Evolutionary conservation across 2,329 filamentous ascomycete species (phyloP), one percentile per base, ranked within the genome.

Genomic region (Fusarium sp.): DNA sequence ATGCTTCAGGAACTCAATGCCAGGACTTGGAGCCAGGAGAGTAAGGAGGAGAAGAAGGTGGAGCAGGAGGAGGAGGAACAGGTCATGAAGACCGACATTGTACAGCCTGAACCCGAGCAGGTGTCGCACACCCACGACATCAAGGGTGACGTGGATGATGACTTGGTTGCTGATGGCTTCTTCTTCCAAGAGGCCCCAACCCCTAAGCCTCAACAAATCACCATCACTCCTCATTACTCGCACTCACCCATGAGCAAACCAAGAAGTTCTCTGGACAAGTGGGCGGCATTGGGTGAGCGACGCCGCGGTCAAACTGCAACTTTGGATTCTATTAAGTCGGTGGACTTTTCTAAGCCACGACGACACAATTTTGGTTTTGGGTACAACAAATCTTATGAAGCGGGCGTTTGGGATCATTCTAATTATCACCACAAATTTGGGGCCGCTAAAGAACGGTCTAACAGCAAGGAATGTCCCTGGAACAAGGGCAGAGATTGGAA

Each of bases 241-340:
- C 89, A 92, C 78, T 90, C 91, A n/a, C 89, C 93, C 48, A 88
- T 91, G 34, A 85, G 90, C 28, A 94, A 94, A 85, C 47, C 52
- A 14, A 89, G 89, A 62, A 85, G 78, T 73, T 80, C 79, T 47
- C 71, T 93, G 59, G 96, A 98, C 83, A 98, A 97, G 82, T 98
- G 96, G 96, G 90, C 93, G 30, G 93, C 91, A 18, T 87, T 98
- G 55, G 96, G 96, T 72, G 93, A 97, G 81, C 92, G 93, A 78
- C 90, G 96, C 62, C 91, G 95, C 69, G 93, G 90, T 66, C 89
- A 88, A 79, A 39, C 59, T 63, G 85, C 82, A 52, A 82, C 84
- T 52, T 85, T 87, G 69, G 84, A 88, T 75, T 77, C 84, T 34
- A 84, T 85, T 42, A 88, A 87, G 81, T 85, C 86, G 73, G 86